A percentile compares a stretch with the other conserved stretches of the same genome.
These are phyloP conservation scores for Phytophthora meadii DNA, from an alignment of 352 stramenopile species.

Conservation along the genomic window DNA sequence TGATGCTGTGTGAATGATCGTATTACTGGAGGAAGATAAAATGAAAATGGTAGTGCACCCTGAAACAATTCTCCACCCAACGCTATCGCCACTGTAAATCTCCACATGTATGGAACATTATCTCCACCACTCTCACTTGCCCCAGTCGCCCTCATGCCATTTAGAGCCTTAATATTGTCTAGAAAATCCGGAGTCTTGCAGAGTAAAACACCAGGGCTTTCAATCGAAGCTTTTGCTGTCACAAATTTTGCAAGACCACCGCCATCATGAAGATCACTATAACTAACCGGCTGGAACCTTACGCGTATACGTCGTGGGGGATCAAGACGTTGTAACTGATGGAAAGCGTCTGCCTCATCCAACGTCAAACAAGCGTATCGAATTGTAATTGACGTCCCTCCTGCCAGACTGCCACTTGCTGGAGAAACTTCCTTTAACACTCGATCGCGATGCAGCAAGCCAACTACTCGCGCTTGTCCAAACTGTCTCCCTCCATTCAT, in stretches of 20 bases:
- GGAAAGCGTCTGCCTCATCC: slow-evolving; percentile 51
- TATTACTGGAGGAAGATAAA: slow-evolving; percentile 68
- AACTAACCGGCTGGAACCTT: slow-evolving; percentile 53
- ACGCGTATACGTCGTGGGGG: slow-evolving; percentile 56
- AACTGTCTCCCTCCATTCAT: slow-evolving; percentile 75
- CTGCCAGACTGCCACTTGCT: slow-evolving; percentile 48
- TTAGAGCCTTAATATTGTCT: slow-evolving; percentile 54
- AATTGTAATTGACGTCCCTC: slow-evolving; percentile 42
- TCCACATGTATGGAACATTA: slow-evolving; percentile 26
- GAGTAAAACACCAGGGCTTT: slow-evolving; percentile 33
- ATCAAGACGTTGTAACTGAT: slow-evolving; percentile 53
- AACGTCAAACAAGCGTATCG: slow-evolving; percentile 39
- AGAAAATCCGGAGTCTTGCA: slow-evolving; percentile 65
- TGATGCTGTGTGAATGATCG: slow-evolving; percentile 72
- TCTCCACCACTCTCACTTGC: slow-evolving; percentile 13
- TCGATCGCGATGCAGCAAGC: slow-evolving; percentile 61
- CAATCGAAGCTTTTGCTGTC: slow-evolving; percentile 6
- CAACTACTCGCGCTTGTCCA: slow-evolving; percentile 42
- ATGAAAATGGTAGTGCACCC: slow-evolving; percentile 53
- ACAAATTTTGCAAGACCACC: slow-evolving; percentile 25
- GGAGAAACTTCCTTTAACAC: slow-evolving; percentile 44
- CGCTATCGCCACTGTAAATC: slow-evolving; percentile 50
- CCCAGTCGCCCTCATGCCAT: slow-evolving; percentile 10
- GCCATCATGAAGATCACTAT: slow-evolving; percentile 6
- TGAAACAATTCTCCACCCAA: slow-evolving; percentile 56